Percentiles rank a stretch among this genome's conserved stretches.
These are phyloP conservation scores for Citrullus colocynthis DNA, from an alignment of 306 rosid genomes.

Conservation along the genomic window DNA sequence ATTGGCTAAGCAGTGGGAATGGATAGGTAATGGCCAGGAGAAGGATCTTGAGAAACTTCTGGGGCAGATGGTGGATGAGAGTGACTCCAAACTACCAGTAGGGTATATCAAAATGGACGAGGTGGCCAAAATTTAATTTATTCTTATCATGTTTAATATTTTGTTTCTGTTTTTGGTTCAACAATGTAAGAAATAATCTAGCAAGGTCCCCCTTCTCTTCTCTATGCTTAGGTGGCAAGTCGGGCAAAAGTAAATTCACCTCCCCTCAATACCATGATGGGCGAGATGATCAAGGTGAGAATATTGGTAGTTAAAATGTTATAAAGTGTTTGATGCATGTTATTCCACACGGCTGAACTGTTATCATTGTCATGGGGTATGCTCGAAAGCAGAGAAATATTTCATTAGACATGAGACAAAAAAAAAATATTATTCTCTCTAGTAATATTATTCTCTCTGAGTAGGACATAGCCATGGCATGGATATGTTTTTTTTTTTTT, in stretches of 20 bases:
- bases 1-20: conserved; percentile 72
- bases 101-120: conserved; percentile 88
- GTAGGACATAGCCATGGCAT: neutral
- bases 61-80: conserved; percentile 69
- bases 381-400: neutral
- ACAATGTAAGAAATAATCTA: neutral
- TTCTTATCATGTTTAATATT: conserved; percentile 2
- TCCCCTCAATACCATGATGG: conserved; percentile 52
- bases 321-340: neutral
- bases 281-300: conserved; percentile 48
- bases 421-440: neutral
- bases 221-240: conserved; percentile 58
- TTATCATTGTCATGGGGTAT: neutral
- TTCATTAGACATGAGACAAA: neutral
- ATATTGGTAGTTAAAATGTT: neutral
- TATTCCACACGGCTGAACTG: neutral
- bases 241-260: conserved; percentile 83
- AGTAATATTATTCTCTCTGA: neutral
- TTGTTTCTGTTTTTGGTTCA: neutral
- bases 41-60: conserved; percentile 68
- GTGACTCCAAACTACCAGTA: conserved; percentile 69
- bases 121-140: conserved; percentile 24
- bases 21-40: conserved; percentile 48
- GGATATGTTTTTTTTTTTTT: neutral
- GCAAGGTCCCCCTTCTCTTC: neutral